Conservation (phyloP, 441 rosid species). For the Adansonia rubrostipa region DNA sequence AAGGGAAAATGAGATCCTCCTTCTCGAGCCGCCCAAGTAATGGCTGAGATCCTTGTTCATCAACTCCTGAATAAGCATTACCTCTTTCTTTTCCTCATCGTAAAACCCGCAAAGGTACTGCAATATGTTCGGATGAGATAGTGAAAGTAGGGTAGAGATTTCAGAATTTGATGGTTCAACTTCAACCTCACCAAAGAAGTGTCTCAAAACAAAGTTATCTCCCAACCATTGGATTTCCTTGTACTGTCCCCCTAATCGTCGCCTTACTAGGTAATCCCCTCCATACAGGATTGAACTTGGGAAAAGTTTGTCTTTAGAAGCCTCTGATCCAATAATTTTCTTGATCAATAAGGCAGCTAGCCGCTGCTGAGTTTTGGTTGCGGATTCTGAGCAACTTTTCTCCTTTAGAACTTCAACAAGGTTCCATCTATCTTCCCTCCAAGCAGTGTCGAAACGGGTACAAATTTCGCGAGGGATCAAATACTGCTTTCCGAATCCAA, state of each 20-base stretch:
- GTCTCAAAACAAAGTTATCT: slow-evolving; percentile 71
- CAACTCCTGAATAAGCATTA: slow-evolving; percentile 74
- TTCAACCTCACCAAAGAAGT: slow-evolving; percentile 61
- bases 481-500: slow-evolving; percentile 88
- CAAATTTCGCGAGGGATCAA: slow-evolving; percentile 61
- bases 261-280: slow-evolving; percentile 77
- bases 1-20: slow-evolving; percentile 66
- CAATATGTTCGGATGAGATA: slow-evolving; percentile 83
- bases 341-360: slow-evolving; percentile 66
- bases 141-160: slow-evolving; percentile 61
- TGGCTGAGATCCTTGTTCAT: slow-evolving; percentile 75
- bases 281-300: slow-evolving; percentile 71
- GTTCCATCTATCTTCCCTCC: slow-evolving; percentile 87
- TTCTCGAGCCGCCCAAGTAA: slow-evolving; percentile 73
- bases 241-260: slow-evolving; percentile 70
- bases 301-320: slow-evolving; percentile 55
- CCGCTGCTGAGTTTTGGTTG: slow-evolving; percentile 62
- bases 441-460: slow-evolving; percentile 51
- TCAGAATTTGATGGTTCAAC: slow-evolving; percentile 57
- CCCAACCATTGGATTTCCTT: slow-evolving; percentile 96
- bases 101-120: slow-evolving; percentile 74
- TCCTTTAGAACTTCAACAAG: slow-evolving; percentile 64
- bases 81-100: slow-evolving; percentile 87
- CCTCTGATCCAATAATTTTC: slow-evolving; percentile 56
- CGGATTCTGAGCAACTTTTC: slow-evolving; percentile 48